phyloP scores from a whole-genome alignment of 2,329 filamentous ascomycete genomes.

The Apiospora hydei region DNA sequence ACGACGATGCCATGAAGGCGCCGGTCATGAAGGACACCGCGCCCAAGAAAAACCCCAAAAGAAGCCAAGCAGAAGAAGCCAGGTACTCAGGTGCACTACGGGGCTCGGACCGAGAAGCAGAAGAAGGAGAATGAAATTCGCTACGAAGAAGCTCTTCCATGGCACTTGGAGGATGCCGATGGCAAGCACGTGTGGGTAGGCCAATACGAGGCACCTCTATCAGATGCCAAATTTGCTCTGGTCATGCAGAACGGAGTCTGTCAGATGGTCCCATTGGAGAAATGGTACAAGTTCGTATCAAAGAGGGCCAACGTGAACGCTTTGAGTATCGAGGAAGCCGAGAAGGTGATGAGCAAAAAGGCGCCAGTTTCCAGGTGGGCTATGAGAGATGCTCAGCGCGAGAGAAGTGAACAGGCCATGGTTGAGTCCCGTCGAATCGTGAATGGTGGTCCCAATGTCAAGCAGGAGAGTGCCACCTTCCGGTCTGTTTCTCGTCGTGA shows the following conservation, averaged over 20 bases:
- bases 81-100: conserved; percentile 80
- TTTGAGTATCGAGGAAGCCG: conserved; percentile 83
- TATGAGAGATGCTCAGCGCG: conserved; percentile 63
- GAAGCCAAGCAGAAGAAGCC: conserved; percentile 79
- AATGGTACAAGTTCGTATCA: conserved; percentile 88
- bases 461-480: conserved; percentile 72
- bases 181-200: conserved; percentile 95
- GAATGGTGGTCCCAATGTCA: conserved; percentile 65
- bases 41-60: conserved; percentile 49
- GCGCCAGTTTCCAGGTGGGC: conserved; percentile 82
- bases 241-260: conserved; percentile 75
- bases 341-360: conserved; percentile 83
- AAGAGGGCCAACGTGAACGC: conserved; percentile 78
- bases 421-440: conserved; percentile 69
- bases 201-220: conserved; percentile 87
- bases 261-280: conserved; percentile 89
- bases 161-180: conserved; percentile 96
- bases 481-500: conserved; percentile 67
- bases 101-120: conserved; percentile 80
- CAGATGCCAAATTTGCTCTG: conserved; percentile 83
- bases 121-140: conserved; percentile 77
- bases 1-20: conserved; percentile 91
- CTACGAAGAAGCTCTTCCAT: conserved; percentile 94
- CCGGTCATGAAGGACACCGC: conserved; percentile 71
- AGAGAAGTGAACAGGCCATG: conserved; percentile 64